These are phyloP conservation scores for Botryotinia convoluta DNA, from an alignment of 2,329 filamentous ascomycete genomes.

Conservation along the genomic window DNA sequence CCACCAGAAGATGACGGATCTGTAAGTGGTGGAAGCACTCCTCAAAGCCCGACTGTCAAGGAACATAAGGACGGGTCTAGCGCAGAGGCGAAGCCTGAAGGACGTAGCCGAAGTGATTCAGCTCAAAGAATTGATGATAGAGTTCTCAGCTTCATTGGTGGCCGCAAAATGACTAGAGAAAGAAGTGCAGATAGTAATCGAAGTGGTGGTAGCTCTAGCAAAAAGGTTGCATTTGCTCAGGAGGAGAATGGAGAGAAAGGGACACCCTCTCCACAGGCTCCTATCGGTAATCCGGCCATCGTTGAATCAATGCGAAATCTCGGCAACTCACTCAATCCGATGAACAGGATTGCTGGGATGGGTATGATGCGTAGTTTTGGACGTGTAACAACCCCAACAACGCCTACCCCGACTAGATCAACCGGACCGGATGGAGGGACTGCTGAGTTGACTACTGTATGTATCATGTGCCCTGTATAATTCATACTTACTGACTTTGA, in stretches of 20 bases:
- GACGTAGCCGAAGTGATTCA: conserved; percentile 36
- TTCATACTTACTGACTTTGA: not conserved
- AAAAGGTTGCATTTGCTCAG: conserved; percentile 53
- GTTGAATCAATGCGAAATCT: conserved; percentile 81
- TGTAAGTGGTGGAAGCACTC: conserved; percentile 49
- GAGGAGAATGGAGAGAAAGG: conserved; percentile 42
- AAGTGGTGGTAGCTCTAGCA: conserved; percentile 58
- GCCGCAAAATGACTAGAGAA: conserved; percentile 61
- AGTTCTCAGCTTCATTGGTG: conserved; percentile 68
- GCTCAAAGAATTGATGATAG: conserved; percentile 56
- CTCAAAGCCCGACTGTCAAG: conserved; percentile 42
- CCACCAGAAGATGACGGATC: conserved; percentile 46
- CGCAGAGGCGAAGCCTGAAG: conserved; percentile 9
- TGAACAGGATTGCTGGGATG: conserved; percentile 74
- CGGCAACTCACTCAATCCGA: conserved; percentile 77
- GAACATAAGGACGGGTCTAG: conserved; percentile 17
- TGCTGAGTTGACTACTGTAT: conserved; percentile 53
- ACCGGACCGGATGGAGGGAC: conserved; percentile 49
- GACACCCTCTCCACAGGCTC: conserved; percentile 37
- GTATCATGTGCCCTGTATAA: conserved; percentile 27
- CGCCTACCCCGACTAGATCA: conserved; percentile 42
- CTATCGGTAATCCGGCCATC: conserved; percentile 54
- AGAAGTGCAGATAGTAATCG: conserved; percentile 71
- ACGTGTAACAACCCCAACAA: conserved; percentile 43
- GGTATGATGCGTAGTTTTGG: conserved; percentile 75